phyloP scores from a whole-genome alignment of 2,329 filamentous ascomycete species.

The Sporothrix sp. region DNA sequence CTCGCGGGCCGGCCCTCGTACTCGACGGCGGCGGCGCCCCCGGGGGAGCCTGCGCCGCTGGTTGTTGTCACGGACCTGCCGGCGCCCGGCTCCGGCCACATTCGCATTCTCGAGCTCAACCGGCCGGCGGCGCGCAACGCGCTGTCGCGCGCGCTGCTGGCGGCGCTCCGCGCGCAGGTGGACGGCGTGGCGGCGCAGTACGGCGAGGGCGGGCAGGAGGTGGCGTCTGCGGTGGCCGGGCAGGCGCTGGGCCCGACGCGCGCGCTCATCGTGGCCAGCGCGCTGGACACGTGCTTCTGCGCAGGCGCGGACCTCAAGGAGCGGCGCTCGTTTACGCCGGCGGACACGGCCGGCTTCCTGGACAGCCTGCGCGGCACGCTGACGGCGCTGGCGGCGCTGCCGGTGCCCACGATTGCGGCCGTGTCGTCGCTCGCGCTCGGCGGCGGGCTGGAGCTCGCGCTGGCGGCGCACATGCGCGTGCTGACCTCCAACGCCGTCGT shows the following conservation, averaged over 20 bases:
- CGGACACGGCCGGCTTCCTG: slow-evolving; percentile 75
- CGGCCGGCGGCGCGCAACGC: slow-evolving; percentile 80
- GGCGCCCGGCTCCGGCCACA: slow-evolving; percentile 69
- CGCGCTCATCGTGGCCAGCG: slow-evolving; percentile 74
- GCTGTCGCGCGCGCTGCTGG: slow-evolving; percentile 69
- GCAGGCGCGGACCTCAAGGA: slow-evolving; percentile 93
- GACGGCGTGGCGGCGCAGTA: slow-evolving; percentile 59
- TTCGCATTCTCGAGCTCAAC: slow-evolving; percentile 82
- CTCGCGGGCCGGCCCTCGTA: slow-evolving; percentile 13
- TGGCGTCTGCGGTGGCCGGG: slow-evolving; percentile 33
- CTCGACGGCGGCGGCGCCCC: slow-evolving; percentile 16
- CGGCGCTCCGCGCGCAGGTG: slow-evolving; percentile 61
- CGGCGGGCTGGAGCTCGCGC: slow-evolving; percentile 85
- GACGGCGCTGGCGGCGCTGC: slow-evolving; percentile 59
- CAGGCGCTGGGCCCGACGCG: slow-evolving; percentile 46
- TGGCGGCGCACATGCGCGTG: slow-evolving; percentile 82
- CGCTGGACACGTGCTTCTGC: slow-evolving; percentile 81
- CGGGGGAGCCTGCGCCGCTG: slow-evolving; percentile 39
- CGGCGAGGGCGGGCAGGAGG: slow-evolving; percentile 43
- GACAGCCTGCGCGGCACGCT: slow-evolving; percentile 67
- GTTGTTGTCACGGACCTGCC: slow-evolving; percentile 66
- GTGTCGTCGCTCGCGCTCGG: slow-evolving; percentile 80
- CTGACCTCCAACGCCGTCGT: slow-evolving; percentile 69
- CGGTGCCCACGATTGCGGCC: slow-evolving; percentile 82
- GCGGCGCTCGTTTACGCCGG: slow-evolving; percentile 60